These are phyloP conservation scores for Aspergillus haitiensis DNA, from an alignment of 495 filamentous ascomycete genomes.

Conservation along the genomic window DNA sequence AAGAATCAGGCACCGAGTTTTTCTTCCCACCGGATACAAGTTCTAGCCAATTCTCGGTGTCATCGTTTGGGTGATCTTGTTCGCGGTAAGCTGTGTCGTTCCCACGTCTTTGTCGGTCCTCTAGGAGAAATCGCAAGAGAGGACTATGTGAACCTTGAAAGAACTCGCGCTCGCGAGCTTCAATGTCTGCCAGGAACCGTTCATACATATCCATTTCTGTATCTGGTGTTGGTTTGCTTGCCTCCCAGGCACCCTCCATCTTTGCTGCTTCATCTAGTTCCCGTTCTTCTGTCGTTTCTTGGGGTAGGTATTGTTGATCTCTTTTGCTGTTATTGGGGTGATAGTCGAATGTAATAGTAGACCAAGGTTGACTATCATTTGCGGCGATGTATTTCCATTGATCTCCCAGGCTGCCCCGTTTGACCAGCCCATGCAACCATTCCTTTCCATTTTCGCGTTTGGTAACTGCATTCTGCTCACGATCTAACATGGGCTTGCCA, in stretches of 20 bases:
- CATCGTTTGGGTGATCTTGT: conserved; percentile 24
- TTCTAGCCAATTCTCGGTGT: conserved; percentile 35
- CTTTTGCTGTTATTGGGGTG: conserved; percentile 18
- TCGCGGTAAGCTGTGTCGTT: conserved; percentile 16
- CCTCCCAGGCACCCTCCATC: conserved; percentile 8
- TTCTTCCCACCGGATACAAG: conserved; percentile 35
- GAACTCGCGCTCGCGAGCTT: conserved; percentile 36
- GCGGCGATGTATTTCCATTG: conserved; percentile 36
- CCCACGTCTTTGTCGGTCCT: conserved; percentile 30
- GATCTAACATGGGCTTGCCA: conserved; percentile 48
- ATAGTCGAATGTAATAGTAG: conserved; percentile 30
- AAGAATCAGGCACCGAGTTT: conserved; percentile 32
- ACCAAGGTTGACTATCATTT: conserved; percentile 25
- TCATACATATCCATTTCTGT: conserved; percentile 51
- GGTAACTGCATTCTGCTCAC: conserved; percentile 20
- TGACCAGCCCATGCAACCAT: conserved; percentile 40
- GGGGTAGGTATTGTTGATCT: neutral
- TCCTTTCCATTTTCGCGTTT: conserved; percentile 34
- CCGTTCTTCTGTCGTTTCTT: neutral
- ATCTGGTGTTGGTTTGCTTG: conserved; percentile 20
- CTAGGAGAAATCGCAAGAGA: conserved; percentile 36
- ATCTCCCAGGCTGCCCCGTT: conserved; percentile 43
- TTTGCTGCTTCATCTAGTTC: neutral
- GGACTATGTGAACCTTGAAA: conserved; percentile 34
- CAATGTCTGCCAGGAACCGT: conserved; percentile 44